Conservation (phyloP, 805 yeast genomes). For the Wickerhamiella azyma region DNA sequence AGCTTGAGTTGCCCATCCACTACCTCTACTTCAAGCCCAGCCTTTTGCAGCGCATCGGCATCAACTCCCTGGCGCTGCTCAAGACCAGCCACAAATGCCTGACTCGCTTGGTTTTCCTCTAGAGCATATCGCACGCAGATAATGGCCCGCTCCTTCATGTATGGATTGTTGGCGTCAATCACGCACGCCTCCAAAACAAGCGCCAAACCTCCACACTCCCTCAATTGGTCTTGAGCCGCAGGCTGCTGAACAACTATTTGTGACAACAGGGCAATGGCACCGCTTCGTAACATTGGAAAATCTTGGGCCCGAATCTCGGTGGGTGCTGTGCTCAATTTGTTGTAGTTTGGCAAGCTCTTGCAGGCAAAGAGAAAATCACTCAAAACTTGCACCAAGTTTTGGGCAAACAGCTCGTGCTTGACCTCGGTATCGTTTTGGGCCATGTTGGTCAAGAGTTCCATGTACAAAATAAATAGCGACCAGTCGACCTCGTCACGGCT, state of each 20-base stretch:
- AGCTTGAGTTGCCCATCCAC: slow-evolving; percentile 56
- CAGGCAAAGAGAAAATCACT: slow-evolving; percentile 6
- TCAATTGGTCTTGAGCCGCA: slow-evolving; percentile 50
- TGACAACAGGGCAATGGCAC: slow-evolving; percentile 53
- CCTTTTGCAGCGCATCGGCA: slow-evolving; percentile 45
- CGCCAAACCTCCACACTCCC: slow-evolving; percentile 56
- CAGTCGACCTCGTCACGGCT: slow-evolving; percentile 4
- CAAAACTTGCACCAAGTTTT: neutral
- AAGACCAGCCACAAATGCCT: slow-evolving; percentile 55
- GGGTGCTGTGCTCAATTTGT: slow-evolving; percentile 8
- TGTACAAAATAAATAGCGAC: slow-evolving; percentile 4
- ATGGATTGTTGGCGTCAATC: slow-evolving; percentile 81
- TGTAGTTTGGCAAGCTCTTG: slow-evolving; percentile 7
- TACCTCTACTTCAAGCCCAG: slow-evolving; percentile 67
- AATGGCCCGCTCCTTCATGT: slow-evolving; percentile 59
- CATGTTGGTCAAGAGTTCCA: slow-evolving; percentile 7
- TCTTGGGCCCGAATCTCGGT: slow-evolving; percentile 9
- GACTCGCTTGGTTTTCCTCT: slow-evolving; percentile 53
- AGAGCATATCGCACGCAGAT: slow-evolving; percentile 61
- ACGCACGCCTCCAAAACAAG: slow-evolving; percentile 66
- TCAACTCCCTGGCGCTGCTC: slow-evolving; percentile 62
- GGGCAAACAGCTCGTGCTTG: neutral
- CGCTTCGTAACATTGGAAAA: slow-evolving; percentile 54
- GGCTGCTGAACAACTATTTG: slow-evolving; percentile 38
- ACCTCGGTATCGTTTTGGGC: slow-evolving; percentile 2